These are phyloP conservation scores for Alectoria sarmentosa DNA, from an alignment of 495 filamentous ascomycete genomes.

Conservation along the genomic window DNA sequence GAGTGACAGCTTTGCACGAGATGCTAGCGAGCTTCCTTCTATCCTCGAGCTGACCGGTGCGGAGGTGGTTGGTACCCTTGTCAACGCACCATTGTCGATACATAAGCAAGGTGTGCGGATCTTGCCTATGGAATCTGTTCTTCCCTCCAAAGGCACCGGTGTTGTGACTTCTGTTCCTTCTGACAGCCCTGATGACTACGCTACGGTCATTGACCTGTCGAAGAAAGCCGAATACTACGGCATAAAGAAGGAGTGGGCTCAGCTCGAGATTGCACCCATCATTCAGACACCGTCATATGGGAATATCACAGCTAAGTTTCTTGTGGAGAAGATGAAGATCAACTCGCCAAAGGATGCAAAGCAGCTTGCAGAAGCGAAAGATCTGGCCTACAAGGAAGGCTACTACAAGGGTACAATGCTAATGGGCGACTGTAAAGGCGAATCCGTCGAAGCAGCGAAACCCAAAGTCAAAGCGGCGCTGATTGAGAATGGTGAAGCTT, in stretches of 20 bases:
- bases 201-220: slow-evolving; percentile 75
- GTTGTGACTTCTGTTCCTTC: slow-evolving; percentile 94
- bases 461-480: slow-evolving; percentile 75
- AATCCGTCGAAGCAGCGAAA: slow-evolving; percentile 79
- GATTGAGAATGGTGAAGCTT: slow-evolving; percentile 71
- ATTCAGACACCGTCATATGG: slow-evolving; percentile 89
- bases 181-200: slow-evolving; percentile 93
- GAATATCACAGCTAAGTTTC: slow-evolving; percentile 68
- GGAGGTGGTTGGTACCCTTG: slow-evolving; percentile 75
- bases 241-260: slow-evolving; percentile 95
- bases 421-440: slow-evolving; percentile 80
- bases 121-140: slow-evolving; percentile 89
- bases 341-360: slow-evolving; percentile 89
- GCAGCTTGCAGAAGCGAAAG: slow-evolving; percentile 87
- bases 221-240: slow-evolving; percentile 98
- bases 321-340: slow-evolving; percentile 94
- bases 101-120: slow-evolving; percentile 77
- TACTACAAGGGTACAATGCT: slow-evolving; percentile 94
- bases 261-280: slow-evolving; percentile 78
- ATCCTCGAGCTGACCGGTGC: slow-evolving; percentile 64
- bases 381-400: slow-evolving; percentile 93
- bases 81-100: slow-evolving; percentile 85
- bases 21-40: slow-evolving; percentile 41
- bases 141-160: slow-evolving; percentile 88
- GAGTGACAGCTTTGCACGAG: slow-evolving; percentile 65